Evolutionary conservation across 2,329 filamentous ascomycete species (phyloP).

Genomic region (Xylaria sp.): DNA sequence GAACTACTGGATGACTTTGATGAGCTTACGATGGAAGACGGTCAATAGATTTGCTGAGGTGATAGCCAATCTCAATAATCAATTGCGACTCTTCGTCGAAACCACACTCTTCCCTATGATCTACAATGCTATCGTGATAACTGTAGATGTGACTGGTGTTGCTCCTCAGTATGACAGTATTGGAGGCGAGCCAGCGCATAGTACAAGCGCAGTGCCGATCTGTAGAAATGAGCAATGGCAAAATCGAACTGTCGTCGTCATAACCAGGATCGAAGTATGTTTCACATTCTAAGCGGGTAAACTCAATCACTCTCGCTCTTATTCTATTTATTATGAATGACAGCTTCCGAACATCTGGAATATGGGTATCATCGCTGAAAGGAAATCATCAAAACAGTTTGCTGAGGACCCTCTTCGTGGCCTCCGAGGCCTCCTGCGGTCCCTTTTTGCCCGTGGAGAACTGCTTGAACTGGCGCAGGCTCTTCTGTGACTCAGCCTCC

Average conservation of each 20-base stretch:
- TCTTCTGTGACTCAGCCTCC: constrained; percentile 33
- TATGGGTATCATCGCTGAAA: constrained; percentile 46
- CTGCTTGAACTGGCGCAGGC: constrained; percentile 48
- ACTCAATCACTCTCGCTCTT: neutral
- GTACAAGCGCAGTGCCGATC: neutral
- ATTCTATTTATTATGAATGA: neutral
- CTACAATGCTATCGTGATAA: neutral
- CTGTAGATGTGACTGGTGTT: too few relatives aligned
- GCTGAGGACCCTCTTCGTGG: constrained; percentile 48
- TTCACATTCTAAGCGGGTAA: neutral
- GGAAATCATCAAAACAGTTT: constrained; percentile 45
- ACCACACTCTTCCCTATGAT: neutral
- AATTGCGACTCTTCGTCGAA: neutral
- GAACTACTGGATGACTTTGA: constrained; percentile 93
- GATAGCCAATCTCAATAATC: neutral
- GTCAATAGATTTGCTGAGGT: constrained; percentile 38
- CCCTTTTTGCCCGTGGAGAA: constrained; percentile 46
- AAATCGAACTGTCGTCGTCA: neutral
- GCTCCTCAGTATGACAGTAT: too few relatives aligned
- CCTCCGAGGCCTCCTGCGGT: constrained; percentile 45
- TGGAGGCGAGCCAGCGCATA: too few relatives aligned
- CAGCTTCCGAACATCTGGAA: constrained; percentile 2
- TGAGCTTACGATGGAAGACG: constrained; percentile 79
- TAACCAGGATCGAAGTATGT: neutral
- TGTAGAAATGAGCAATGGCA: neutral